These are phyloP conservation scores for Drosera spatulata DNA, from an alignment of 179 eudicot genomes.

Conservation along the genomic window DNA sequence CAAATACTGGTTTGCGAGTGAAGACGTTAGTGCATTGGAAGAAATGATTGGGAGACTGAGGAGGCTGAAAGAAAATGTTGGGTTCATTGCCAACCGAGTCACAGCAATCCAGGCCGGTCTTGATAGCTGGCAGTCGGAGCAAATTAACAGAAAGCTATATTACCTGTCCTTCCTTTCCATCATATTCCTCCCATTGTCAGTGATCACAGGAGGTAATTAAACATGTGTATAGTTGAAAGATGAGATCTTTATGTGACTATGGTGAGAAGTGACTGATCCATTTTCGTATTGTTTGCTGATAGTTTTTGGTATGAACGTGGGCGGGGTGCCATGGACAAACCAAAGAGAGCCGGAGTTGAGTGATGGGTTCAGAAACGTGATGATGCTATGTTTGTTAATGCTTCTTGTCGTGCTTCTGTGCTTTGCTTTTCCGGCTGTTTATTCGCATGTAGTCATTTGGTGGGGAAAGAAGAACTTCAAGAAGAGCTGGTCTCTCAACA, in stretches of 20 bases:
- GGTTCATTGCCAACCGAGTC: slow-evolving; percentile 91
- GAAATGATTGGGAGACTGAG: slow-evolving; percentile 74
- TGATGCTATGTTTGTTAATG: slow-evolving; percentile 47
- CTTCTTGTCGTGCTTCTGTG: slow-evolving; percentile 56
- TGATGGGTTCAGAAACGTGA: slow-evolving; percentile 76
- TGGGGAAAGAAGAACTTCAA: slow-evolving; percentile 33
- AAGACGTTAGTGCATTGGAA: slow-evolving; percentile 64
- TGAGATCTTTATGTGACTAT: not conserved
- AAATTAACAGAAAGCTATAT: slow-evolving; percentile 78
- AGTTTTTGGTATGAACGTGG: slow-evolving; percentile 99
- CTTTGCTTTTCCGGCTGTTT: slow-evolving; percentile 51
- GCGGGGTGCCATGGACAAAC: slow-evolving; percentile 95
- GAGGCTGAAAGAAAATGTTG: slow-evolving; percentile 88
- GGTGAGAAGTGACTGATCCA: not conserved
- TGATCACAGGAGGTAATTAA: slow-evolving; percentile 78
- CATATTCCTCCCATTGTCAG: slow-evolving; percentile 75
- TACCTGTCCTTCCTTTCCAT: slow-evolving; percentile 88
- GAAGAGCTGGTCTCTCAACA: slow-evolving; percentile 59
- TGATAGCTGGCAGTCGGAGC: slow-evolving; percentile 98
- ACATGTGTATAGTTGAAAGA: too few relatives aligned
- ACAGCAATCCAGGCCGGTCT: slow-evolving; percentile 92
- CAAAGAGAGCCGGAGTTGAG: slow-evolving; percentile 51
- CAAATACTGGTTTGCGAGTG: slow-evolving; percentile 64
- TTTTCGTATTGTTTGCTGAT: slow-evolving; percentile 1
- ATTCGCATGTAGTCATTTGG: slow-evolving; percentile 52